Base-by-base conservation (phyloP, 2,329 filamentous ascomycete genomes). In the Calonectria naviculata region DNA sequence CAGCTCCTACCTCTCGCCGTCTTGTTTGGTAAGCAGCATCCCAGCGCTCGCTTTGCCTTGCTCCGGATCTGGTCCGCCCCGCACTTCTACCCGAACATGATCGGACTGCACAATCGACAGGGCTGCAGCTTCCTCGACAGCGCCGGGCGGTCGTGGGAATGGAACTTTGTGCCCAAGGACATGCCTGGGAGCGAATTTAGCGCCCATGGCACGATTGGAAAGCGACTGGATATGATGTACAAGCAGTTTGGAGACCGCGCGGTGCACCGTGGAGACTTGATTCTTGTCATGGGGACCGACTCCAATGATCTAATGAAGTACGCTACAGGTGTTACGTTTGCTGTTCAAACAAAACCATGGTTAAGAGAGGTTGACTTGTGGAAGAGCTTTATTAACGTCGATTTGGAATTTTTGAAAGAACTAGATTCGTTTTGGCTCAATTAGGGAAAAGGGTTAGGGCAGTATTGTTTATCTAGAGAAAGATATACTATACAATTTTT, bases 371-470 rank as follows among this genome's bases (percentile, higher is more conserved):
- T 80, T 60, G 77, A 81, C 17, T 10, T 79, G 9, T 79, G 74
- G 73, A 79, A 80, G 76, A 80, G 78, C 36, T 81, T 80, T 29
- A 65, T 80, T 0, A 78, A 81, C 47, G 77, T 80, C 9, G 75
- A 75, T 8, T 26, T 78, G 36, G 73, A 67, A 1, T 70, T 80
- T 42, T 8, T 81, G 6, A 41, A 69, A 12, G 58, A 60, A 0
- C 60, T 80, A 34, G 76, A 79, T 24, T 17, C 64, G 1, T 71
- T 62, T 17, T 81, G 75, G 73, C 12, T 78, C n/a, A 75, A 80
- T 24, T 79, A 63, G 12, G 26, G 24, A 29, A 34, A 34, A 34
- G 31, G 10, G 10, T 34, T 34, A 10, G 10, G 31, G 31, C 6
- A 34, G 10, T 10, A 10, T 34, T 34, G 31, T 10, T 34, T 34